Conservation (phyloP, 139 green algal species). For the Astrephomene gubernaculifera region DNA sequence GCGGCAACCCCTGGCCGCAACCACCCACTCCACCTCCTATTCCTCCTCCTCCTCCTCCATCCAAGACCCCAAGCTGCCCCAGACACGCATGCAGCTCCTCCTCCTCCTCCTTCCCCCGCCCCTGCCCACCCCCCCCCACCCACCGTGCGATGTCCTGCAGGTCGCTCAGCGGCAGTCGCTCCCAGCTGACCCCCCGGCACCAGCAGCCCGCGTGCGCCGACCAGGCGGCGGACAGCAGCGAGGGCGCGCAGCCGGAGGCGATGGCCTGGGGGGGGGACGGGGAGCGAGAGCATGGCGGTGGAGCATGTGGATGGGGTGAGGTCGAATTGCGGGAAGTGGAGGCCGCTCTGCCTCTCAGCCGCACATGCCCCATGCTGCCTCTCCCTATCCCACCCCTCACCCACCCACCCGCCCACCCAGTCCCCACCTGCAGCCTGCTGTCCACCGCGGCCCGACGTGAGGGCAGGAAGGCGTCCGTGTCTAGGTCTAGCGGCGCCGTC, state of each 20-base stretch:
- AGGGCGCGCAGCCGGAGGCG: conserved; percentile 46
- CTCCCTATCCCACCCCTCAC: not conserved
- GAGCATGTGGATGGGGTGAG: not conserved
- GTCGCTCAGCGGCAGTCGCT: conserved; percentile 67
- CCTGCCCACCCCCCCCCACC: conserved; percentile 40
- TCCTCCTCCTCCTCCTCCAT: not conserved
- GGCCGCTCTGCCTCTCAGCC: too few species aligned
- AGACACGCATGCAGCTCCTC: not conserved
- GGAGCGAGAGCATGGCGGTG: not conserved
- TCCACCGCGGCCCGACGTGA: conserved; percentile 58
- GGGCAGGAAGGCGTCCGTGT: conserved; percentile 80
- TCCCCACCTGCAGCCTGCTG: conserved; percentile 57
- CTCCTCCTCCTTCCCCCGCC: not conserved
- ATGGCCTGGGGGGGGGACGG: conserved; percentile 28
- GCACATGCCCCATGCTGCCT: not conserved
- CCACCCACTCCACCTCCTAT: too few species aligned
- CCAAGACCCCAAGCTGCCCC: not conserved
- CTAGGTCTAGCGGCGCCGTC: conserved; percentile 84
- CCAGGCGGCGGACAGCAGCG: conserved; percentile 59
- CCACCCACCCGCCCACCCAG: not conserved
- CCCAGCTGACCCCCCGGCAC: conserved; percentile 82
- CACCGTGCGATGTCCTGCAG: conserved; percentile 79
- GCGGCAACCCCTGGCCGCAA: not conserved
- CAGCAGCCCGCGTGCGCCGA: conserved; percentile 58
- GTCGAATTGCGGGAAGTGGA: not conserved